A percentile compares a stretch with the other conserved stretches of the same genome.
Conservation (phyloP, 257 asterid species). For the Penstemon barbatus region DNA sequence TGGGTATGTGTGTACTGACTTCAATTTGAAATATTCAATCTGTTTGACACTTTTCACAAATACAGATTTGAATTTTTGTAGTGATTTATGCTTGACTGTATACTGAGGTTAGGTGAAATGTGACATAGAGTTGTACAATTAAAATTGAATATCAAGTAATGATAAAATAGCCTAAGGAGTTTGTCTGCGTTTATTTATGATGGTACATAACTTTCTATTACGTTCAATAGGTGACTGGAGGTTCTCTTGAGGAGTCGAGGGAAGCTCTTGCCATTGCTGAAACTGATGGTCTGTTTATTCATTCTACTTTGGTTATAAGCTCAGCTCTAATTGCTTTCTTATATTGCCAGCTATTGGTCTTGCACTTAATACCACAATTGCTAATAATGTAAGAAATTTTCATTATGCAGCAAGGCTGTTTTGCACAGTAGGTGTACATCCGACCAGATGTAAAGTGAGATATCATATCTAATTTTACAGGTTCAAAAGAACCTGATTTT, state of each 20-base stretch:
- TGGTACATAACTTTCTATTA: conserved; percentile 15
- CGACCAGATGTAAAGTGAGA: conserved; percentile 94
- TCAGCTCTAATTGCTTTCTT: conserved; percentile 12
- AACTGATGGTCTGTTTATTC: conserved; percentile 70
- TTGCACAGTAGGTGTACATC: conserved; percentile 99
- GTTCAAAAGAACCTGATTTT: conserved; percentile 5
- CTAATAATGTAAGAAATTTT: conserved; percentile 15
- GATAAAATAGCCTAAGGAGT: background rate
- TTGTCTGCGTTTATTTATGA: conserved; percentile 1
- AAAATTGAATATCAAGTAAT: background rate
- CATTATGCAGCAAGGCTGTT: conserved; percentile 74
- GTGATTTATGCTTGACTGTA: background rate
- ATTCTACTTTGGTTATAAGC: conserved; percentile 10
- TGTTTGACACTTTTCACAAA: background rate
- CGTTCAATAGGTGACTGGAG: conserved; percentile 77
- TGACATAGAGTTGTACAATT: conserved; percentile 11
- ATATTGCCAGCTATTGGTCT: background rate
- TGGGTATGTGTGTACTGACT: conserved; percentile 14
- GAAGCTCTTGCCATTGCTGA: conserved; percentile 96
- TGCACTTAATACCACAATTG: background rate
- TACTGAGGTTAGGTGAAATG: background rate
- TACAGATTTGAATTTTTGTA: background rate
- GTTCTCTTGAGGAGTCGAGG: conserved; percentile 88
- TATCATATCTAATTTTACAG: conserved; percentile 21
- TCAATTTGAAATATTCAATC: background rate